A percentile compares a stretch with the other conserved stretches of the same genome.
Conservation (phyloP, 192 early-diverging fungal genomes). For the Gigaspora rosea region DNA sequence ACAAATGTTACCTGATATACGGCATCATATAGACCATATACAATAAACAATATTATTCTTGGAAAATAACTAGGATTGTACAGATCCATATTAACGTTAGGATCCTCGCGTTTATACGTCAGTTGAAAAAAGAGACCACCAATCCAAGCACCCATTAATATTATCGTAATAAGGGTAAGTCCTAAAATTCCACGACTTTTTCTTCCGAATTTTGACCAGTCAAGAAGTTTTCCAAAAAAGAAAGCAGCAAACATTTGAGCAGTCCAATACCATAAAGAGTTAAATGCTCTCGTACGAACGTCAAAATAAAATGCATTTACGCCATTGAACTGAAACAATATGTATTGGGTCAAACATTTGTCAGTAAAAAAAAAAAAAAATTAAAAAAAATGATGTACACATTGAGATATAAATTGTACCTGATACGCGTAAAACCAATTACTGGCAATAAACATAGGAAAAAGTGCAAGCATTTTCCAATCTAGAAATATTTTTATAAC, state of each 20-base stretch:
- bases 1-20: slow-evolving; percentile 65
- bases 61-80: slow-evolving; percentile 48
- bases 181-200: slow-evolving; percentile 65
- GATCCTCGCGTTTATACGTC: slow-evolving; percentile 44
- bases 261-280: slow-evolving; percentile 77
- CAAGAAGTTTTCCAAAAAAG: slow-evolving; percentile 66
- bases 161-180: slow-evolving; percentile 47
- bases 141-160: slow-evolving; percentile 66
- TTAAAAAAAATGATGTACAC: neutral
- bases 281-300: slow-evolving; percentile 70
- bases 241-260: slow-evolving; percentile 73
- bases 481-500: slow-evolving; percentile 62
- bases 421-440: slow-evolving; percentile 86
- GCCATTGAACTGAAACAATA: slow-evolving; percentile 25
- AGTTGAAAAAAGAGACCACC: slow-evolving; percentile 64
- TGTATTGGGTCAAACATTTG: neutral
- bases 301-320: slow-evolving; percentile 70
- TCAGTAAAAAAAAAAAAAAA: neutral
- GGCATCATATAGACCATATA: slow-evolving; percentile 80
- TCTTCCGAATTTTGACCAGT: slow-evolving; percentile 56
- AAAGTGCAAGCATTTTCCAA: slow-evolving; percentile 66
- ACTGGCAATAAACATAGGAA: slow-evolving; percentile 69
- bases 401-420: neutral
- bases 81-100: slow-evolving; percentile 47
- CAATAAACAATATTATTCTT: slow-evolving; percentile 68